Evolutionary conservation across 768 basidiomycete species (phyloP).

Genomic region (Tricholoma saponaceum): DNA sequence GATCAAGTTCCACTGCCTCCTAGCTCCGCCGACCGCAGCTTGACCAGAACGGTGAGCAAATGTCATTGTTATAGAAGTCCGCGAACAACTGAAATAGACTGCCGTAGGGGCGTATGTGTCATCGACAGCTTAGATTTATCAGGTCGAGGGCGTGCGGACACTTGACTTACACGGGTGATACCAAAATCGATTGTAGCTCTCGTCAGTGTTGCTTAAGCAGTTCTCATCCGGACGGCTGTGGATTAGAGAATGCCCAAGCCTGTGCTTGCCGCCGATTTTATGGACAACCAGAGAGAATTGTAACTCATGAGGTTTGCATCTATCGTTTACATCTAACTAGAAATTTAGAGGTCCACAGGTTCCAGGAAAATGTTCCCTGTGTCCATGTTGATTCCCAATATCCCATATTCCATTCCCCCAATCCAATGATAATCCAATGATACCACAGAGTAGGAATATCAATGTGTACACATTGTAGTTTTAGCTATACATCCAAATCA

Average conservation of each 20-base stretch:
- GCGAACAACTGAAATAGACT: slow-evolving; percentile 20
- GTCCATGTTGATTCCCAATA: slow-evolving; percentile 15
- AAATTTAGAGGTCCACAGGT: slow-evolving; percentile 22
- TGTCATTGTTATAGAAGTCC: slow-evolving; percentile 17
- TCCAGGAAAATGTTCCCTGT: slow-evolving; percentile 35
- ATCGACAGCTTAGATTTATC: slow-evolving; percentile 52
- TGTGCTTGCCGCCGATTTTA: slow-evolving; percentile 53
- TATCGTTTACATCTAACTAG: not conserved
- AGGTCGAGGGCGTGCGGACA: slow-evolving; percentile 54
- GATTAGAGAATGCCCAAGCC: slow-evolving; percentile 14
- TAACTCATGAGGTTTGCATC: slow-evolving; percentile 38
- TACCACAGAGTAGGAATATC: not conserved
- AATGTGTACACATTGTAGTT: not conserved
- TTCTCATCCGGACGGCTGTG: slow-evolving; percentile 46
- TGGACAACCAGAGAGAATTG: slow-evolving; percentile 51
- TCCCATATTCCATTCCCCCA: not conserved
- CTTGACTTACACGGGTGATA: slow-evolving; percentile 38
- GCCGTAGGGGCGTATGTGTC: slow-evolving; percentile 49
- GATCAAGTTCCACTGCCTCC: slow-evolving; percentile 33
- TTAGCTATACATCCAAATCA: slow-evolving; percentile 39
- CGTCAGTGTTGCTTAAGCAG: slow-evolving; percentile 42
- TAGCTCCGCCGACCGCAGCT: slow-evolving; percentile 50
- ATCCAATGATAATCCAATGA: not conserved
- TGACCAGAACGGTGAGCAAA: slow-evolving; percentile 23
- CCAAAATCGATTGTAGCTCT: slow-evolving; percentile 50